Conservation (phyloP, 495 filamentous ascomycete species). For the Penicillium fimorum region DNA sequence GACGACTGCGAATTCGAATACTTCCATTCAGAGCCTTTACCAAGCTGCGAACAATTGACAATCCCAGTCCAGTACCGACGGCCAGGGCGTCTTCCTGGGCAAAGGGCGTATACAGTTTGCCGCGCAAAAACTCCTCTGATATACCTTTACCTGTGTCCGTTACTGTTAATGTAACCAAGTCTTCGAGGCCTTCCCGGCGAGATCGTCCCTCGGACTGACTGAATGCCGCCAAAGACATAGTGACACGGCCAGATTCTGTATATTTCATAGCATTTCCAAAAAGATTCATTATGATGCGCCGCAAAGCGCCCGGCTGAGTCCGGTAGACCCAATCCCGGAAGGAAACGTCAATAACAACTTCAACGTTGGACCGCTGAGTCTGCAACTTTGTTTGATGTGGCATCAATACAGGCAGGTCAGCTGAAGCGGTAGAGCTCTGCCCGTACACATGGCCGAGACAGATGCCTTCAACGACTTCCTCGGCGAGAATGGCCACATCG, state of each 20-base stretch:
- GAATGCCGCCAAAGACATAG: slow-evolving; percentile 54
- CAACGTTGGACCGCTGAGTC: slow-evolving; percentile 36
- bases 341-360: slow-evolving; percentile 64
- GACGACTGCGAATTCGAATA: slow-evolving; percentile 51
- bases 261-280: slow-evolving; percentile 85
- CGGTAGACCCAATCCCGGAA: slow-evolving; percentile 60
- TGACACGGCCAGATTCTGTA: slow-evolving; percentile 64
- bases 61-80: slow-evolving; percentile 52
- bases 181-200: slow-evolving; percentile 34
- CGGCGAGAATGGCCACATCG: slow-evolving; percentile 42
- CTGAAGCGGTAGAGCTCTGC: slow-evolving; percentile 30
- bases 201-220: slow-evolving; percentile 34
- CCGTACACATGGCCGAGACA: slow-evolving; percentile 52
- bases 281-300: slow-evolving; percentile 77
- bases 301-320: slow-evolving; percentile 68
- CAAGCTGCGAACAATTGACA: slow-evolving; percentile 56
- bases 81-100: slow-evolving; percentile 67
- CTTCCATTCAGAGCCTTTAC: slow-evolving; percentile 52
- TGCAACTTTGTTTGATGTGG: slow-evolving; percentile 13
- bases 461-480: slow-evolving; percentile 53
- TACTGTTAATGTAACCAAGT: slow-evolving; percentile 52
- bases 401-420: slow-evolving; percentile 27
- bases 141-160: slow-evolving; percentile 74
- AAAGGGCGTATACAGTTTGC: slow-evolving; percentile 69
- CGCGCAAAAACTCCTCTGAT: slow-evolving; percentile 66